phyloP scores from a whole-genome alignment of 2,329 filamentous ascomycete species.

The Penicillium psychrosexuale region DNA sequence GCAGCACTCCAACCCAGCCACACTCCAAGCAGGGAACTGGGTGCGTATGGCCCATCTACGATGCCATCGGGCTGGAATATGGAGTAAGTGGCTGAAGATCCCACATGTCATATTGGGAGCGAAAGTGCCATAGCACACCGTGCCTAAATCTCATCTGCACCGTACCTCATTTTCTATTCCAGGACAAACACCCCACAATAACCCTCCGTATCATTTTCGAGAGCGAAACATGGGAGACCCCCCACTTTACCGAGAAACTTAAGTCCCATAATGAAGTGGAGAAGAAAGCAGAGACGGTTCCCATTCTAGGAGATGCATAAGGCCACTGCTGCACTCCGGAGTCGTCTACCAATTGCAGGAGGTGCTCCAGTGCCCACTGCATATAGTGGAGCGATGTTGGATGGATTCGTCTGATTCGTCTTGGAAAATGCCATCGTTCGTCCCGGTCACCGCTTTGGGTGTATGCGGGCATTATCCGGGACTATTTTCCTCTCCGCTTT shows the following conservation, averaged over 20 bases:
- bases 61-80: not conserved
- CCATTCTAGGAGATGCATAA: constrained; percentile 1
- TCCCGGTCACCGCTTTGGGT: constrained; percentile 5
- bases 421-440: not conserved
- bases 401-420: not conserved
- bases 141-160: not conserved
- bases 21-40: constrained; percentile 2
- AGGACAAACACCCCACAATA: not conserved
- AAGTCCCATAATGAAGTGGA: not conserved
- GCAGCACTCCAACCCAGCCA: not conserved
- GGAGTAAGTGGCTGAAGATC: constrained; percentile 5
- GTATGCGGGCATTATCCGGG: not conserved
- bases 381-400: not conserved
- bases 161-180: not conserved
- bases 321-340: not conserved
- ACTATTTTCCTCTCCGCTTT: not conserved
- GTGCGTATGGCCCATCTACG: not conserved
- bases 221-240: not conserved
- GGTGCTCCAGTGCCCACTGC: not conserved
- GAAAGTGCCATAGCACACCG: not conserved
- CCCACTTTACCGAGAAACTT: constrained; percentile 1
- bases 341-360: not conserved
- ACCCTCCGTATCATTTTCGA: constrained; percentile 1
- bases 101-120: not conserved
- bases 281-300: not conserved